Conservation (phyloP, 2,329 filamentous ascomycete species). For the Monilinia aucupariae region DNA sequence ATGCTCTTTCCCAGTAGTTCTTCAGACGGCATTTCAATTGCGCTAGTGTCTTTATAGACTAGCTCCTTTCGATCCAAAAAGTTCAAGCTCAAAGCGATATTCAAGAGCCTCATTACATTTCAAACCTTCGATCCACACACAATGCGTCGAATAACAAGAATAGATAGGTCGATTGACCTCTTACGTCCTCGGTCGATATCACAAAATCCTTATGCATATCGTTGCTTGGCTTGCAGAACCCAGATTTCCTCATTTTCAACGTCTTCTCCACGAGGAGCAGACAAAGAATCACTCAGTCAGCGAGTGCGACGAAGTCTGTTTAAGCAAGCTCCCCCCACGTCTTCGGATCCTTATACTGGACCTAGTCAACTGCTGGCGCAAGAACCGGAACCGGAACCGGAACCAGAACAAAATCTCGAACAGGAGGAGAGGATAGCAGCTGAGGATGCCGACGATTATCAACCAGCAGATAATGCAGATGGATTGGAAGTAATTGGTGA, state of each 20-base stretch:
- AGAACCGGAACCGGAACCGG: conserved; percentile 17
- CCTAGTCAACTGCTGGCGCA: conserved; percentile 29
- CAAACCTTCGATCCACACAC: conserved; percentile 11
- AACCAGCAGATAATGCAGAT: conserved; percentile 45
- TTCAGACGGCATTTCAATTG: neutral
- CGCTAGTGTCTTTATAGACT: conserved; percentile 20
- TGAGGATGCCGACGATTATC: conserved; percentile 36
- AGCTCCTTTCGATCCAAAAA: conserved; percentile 11
- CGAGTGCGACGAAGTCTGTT: conserved; percentile 44
- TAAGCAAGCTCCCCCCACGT: conserved; percentile 45
- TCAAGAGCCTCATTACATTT: neutral
- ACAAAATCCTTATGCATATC: conserved; percentile 20
- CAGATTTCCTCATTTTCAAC: conserved; percentile 32
- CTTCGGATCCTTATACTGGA: conserved; percentile 44
- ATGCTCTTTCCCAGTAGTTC: conserved; percentile 2
- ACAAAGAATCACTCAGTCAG: conserved; percentile 38
- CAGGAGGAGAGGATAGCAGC: conserved; percentile 10
- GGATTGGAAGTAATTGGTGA: conserved; percentile 50
- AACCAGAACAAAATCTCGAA: conserved; percentile 15
- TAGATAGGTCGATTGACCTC: conserved; percentile 32
- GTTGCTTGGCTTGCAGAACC: conserved; percentile 30
- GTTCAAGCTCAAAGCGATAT: conserved; percentile 22
- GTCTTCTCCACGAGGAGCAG: conserved; percentile 19
- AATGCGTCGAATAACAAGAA: conserved; percentile 35
- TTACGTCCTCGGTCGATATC: conserved; percentile 19